Conservation (phyloP, 768 basidiomycete species). For the Leccinum uliginosum region DNA sequence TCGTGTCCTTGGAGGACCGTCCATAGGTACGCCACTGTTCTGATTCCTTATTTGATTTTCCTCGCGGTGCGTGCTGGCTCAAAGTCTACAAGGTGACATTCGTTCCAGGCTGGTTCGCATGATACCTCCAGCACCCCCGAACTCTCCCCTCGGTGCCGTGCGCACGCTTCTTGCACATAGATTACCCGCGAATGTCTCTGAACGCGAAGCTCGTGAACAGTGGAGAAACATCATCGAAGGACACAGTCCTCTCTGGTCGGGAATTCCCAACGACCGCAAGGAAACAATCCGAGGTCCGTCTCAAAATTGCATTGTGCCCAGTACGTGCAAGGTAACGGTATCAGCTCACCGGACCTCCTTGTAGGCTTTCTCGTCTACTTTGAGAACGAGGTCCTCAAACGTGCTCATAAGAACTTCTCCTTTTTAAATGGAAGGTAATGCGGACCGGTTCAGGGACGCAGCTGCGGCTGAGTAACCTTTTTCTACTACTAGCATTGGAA, state of each 20-base stretch:
- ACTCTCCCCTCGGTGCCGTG: conserved; percentile 69
- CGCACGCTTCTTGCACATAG: conserved; percentile 75
- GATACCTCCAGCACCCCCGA: conserved; percentile 61
- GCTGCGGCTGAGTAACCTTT: neutral
- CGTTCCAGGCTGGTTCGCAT: conserved; percentile 85
- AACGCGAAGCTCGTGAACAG: conserved; percentile 77
- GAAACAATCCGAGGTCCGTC: conserved; percentile 80
- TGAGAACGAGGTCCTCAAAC: conserved; percentile 79
- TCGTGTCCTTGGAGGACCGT: conserved; percentile 82
- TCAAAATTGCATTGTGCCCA: neutral
- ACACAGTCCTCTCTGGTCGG: conserved; percentile 70
- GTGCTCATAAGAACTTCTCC: conserved; percentile 92
- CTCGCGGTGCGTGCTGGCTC: conserved; percentile 5
- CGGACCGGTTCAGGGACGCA: neutral
- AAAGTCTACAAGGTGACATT: conserved; percentile 61
- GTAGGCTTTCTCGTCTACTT: conserved; percentile 91
- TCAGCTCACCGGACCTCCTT: neutral
- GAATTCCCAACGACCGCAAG: conserved; percentile 85
- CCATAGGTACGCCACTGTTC: conserved; percentile 52
- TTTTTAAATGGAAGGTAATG: conserved; percentile 83
- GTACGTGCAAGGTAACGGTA: neutral
- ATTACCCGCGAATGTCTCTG: conserved; percentile 61
- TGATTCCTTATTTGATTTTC: conserved; percentile 12
- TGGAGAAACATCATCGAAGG: conserved; percentile 95
- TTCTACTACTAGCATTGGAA: conserved; percentile 59